Conservation (phyloP, 352 stramenopile genomes). For the Phytophthora fragariae region DNA sequence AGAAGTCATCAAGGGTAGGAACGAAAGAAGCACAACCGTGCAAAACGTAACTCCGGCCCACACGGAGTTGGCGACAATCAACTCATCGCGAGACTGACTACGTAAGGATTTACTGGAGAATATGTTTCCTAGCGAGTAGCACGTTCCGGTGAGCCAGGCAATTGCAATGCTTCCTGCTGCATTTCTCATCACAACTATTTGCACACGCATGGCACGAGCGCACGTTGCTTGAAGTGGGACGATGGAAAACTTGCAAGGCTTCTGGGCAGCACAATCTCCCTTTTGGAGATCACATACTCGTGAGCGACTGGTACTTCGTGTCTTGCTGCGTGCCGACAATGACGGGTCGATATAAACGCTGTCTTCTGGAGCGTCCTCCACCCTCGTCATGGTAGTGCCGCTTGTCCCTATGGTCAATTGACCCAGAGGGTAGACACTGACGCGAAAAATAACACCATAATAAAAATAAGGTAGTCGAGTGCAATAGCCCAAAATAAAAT, state of each 20-base stretch:
- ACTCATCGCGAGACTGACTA: background rate
- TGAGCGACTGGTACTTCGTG: background rate
- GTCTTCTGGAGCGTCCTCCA: background rate
- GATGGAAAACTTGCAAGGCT: background rate
- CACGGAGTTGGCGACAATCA: slow-evolving; percentile 2
- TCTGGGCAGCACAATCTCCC: background rate
- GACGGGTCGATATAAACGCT: background rate
- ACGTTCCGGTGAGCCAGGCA: background rate
- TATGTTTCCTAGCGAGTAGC: background rate
- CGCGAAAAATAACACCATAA: background rate
- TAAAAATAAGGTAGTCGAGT: too few species aligned
- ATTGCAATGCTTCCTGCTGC: background rate
- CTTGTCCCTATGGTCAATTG: background rate
- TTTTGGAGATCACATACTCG: background rate
- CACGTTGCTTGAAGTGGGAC: background rate
- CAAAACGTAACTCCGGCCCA: background rate
- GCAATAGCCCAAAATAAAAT: background rate
- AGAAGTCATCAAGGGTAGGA: background rate
- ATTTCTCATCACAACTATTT: background rate
- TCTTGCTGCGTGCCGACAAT: background rate
- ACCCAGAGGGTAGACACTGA: background rate
- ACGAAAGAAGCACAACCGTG: background rate
- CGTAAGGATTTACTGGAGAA: background rate
- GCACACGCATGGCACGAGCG: background rate
- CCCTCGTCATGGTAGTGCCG: background rate